These are phyloP conservation scores for Filobasidium floriforme DNA, from an alignment of 768 basidiomycete species.

Conservation along the genomic window DNA sequence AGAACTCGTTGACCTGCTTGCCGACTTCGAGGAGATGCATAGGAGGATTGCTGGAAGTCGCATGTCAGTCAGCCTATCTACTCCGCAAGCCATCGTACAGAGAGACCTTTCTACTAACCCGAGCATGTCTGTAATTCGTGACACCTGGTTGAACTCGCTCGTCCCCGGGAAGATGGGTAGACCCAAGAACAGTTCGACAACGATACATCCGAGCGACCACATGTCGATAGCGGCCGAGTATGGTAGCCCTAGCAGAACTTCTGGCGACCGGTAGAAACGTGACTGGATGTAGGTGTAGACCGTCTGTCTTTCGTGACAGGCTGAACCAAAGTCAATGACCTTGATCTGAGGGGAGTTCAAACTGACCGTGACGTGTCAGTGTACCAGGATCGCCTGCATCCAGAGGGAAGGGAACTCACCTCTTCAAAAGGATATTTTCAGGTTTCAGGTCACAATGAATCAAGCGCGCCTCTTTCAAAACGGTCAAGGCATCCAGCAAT, in stretches of 20 bases:
- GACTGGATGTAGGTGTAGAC: conserved; percentile 99
- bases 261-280: conserved; percentile 94
- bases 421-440: conserved; percentile 94
- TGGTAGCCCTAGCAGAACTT: conserved; percentile 87
- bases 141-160: conserved; percentile 97
- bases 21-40: conserved; percentile 89
- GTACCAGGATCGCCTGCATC: not conserved
- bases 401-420: conserved; percentile 51
- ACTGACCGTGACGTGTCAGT: conserved; percentile 47
- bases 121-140: conserved; percentile 94
- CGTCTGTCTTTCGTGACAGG: conserved; percentile 98
- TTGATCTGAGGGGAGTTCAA: conserved; percentile 97
- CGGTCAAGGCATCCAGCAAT: conserved; percentile 78
- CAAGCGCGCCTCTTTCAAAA: conserved; percentile 87
- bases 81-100: not conserved
- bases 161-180: conserved; percentile 95
- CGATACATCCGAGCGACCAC: conserved; percentile 99
- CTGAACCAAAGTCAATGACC: conserved; percentile 97
- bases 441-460: conserved; percentile 99
- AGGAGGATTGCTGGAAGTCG: conserved; percentile 64
- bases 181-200: conserved; percentile 94
- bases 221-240: conserved; percentile 96
- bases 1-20: conserved; percentile 90
- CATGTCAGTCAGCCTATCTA: not conserved
- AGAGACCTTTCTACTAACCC: conserved; percentile 58